Conservation (phyloP, 2,329 filamentous ascomycete species). For the Xylariaceae sp. region DNA sequence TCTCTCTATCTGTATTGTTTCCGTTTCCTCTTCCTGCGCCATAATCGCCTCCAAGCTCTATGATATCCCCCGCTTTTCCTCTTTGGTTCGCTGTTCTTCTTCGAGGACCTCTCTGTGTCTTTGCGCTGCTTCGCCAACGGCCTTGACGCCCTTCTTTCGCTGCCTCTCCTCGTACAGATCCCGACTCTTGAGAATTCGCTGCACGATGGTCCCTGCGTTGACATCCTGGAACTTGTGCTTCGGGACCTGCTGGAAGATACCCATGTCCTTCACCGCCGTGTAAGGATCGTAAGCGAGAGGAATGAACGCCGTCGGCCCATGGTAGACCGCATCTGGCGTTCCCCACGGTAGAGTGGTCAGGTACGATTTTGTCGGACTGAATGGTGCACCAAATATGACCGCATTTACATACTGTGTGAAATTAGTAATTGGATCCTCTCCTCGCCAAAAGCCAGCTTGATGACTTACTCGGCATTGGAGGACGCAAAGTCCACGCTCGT, state of each 20-base stretch:
- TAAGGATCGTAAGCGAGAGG: slow-evolving; percentile 78
- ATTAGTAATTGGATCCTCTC: slow-evolving; percentile 2
- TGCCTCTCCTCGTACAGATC: slow-evolving; percentile 90
- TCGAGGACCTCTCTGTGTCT: slow-evolving; percentile 60
- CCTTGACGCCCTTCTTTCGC: slow-evolving; percentile 84
- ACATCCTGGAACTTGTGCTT: slow-evolving; percentile 78
- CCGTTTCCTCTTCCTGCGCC: too few species aligned
- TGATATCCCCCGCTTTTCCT: slow-evolving; percentile 34
- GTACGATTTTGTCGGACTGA: slow-evolving; percentile 76
- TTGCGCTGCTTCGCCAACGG: slow-evolving; percentile 65
- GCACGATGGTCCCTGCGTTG: slow-evolving; percentile 88
- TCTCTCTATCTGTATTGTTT: background rate
- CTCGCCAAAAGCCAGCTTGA: background rate
- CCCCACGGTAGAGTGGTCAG: slow-evolving; percentile 71
- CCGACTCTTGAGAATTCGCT: slow-evolving; percentile 81
- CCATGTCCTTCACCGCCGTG: slow-evolving; percentile 71
- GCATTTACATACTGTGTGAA: slow-evolving; percentile 71
- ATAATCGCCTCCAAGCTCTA: background rate
- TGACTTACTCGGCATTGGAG: slow-evolving; percentile 78
- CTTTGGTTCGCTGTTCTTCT: slow-evolving; percentile 50
- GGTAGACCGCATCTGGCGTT: slow-evolving; percentile 78
- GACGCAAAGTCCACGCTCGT: slow-evolving; percentile 91
- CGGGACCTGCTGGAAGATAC: slow-evolving; percentile 77
- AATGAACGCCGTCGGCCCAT: slow-evolving; percentile 93
- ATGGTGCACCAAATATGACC: slow-evolving; percentile 86